Base-by-base conservation (phyloP, 345 rosid species). In the Carallia pectinifolia region DNA sequence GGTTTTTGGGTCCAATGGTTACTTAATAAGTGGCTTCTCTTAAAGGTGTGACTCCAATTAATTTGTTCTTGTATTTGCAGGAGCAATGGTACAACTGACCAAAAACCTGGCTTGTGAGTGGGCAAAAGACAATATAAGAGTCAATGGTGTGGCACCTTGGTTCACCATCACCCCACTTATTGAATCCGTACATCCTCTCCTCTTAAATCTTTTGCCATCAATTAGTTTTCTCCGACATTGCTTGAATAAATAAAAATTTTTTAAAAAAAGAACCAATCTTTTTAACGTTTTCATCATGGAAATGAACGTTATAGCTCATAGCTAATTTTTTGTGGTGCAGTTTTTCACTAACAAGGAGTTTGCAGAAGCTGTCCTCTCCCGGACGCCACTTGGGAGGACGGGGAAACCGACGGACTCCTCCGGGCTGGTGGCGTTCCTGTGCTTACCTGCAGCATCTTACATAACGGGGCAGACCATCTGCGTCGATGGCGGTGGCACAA, bases 31-130 rank as follows among this genome's bases (percentile, higher is more conserved):
- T 44, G 50, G 16, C 5, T 44, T 44, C 50, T 44, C 16, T 44
- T 13, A 12, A 12, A 44, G 50, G 50, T 44, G 50, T 44, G 50
- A 44, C 2, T 44, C 50, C 50, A 44, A 44, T 12, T 33, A 4
- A 33, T 33, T 33, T 1, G 4, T 27, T 2, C 37, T 2, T 38
- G 33, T 59, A 13, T 50, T 38, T 53, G 62, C 69, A 74, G 78
- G 78, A 27, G 78, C 79, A 48, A 58, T 75, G 1, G 61, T 33
- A 29, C 74, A 75, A 13, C 56, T 75, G 2, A 65, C 74, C 1
- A 75, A 17, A 55, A 70, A 70, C 34, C 27, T 75, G 58, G 62
- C 79, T 4, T 75, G 79, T n/a, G 79, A 75, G 47, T 64, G 79
- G 79, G 74, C 79, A 12, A 69, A 75, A 6, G 74, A 75, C 31